Base-by-base conservation (phyloP, 805 yeast genomes). In the Kluyveromyces dobzhanskii region DNA sequence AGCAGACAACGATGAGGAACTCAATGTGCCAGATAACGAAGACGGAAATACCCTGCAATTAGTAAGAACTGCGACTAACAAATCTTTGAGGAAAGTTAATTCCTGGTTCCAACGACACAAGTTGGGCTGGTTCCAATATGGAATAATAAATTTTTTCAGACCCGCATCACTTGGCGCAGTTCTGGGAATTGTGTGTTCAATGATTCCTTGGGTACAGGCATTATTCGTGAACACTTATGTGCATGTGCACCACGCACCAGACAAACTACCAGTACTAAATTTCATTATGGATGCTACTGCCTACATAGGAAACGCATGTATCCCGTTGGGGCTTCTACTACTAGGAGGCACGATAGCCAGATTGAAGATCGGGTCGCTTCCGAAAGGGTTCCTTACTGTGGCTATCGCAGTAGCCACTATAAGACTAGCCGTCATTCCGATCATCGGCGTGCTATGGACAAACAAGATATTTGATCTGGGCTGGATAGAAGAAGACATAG, bases 301-400 rank as follows among this genome's bases (percentile, higher is more conserved):
- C 2, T 90, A 90, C 54, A 65, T 90, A 6, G 95, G 95, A 0
- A 76, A 76, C 19, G 96, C 96, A 0, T 76, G 84, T 36, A 95
- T 90, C 25, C 97, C 97, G 1, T 60, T 85, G 42, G 97, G 97
- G 0, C 65, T 90, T 44, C 57, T 85, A 32, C 54, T 90, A 42
- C 60, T 90, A 21, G 97, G 97, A 2, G 95, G 90, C 13, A 86
- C 95, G 2, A 76, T 90, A 30, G 83, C 95, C 1, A 65, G 96
- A 35, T 68, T 90, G 37, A 64, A 75, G 44, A 59, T 87, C 16
- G 66, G 64, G 5, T 52, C 65, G 4, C 62, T 87, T 49, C 85
- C 88, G 1, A 53, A 59, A 8, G 86, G 84, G 2, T 78, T 80
- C 45, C 53, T 71, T 54, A 73, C 75, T 49, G 73, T 85, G 0